These are phyloP conservation scores for Dactylonectria estremocensis DNA, from an alignment of 2,329 filamentous ascomycete species.

Conservation along the genomic window DNA sequence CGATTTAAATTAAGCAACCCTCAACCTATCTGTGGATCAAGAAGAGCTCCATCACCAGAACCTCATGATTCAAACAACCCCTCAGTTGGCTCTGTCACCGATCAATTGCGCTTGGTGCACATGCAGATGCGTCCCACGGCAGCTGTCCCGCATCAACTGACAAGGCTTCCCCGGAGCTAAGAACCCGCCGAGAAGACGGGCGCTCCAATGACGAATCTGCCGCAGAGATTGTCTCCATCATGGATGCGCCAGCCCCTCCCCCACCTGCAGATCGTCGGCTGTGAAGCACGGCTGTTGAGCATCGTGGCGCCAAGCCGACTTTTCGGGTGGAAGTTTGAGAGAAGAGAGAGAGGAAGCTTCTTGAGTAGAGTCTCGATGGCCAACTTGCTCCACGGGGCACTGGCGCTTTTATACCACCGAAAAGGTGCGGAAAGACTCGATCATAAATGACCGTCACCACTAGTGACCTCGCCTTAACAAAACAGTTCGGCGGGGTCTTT, in stretches of 20 bases:
- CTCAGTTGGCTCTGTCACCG: slow-evolving; percentile 26
- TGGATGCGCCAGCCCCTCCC: slow-evolving; percentile 39
- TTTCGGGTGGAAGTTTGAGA: not conserved
- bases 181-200: slow-evolving; percentile 18
- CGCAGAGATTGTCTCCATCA: slow-evolving; percentile 38
- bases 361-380: not conserved
- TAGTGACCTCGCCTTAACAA: not conserved
- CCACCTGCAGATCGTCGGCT: slow-evolving; percentile 47
- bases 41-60: slow-evolving; percentile 21
- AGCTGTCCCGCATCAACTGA: slow-evolving; percentile 27
- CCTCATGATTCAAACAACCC: slow-evolving; percentile 8
- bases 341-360: not conserved
- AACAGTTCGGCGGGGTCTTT: not conserved
- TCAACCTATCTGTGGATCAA: slow-evolving; percentile 10
- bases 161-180: slow-evolving; percentile 32
- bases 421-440: not conserved
- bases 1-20: slow-evolving; percentile 21
- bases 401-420: not conserved
- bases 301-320: slow-evolving; percentile 15
- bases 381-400: not conserved
- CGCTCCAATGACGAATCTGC: slow-evolving; percentile 43
- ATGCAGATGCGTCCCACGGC: slow-evolving; percentile 27
- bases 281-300: slow-evolving; percentile 47
- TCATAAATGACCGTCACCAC: not conserved
- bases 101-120: not conserved